phyloP scores from a whole-genome alignment of 1,284 basidiomycete species.

The Crepidotus sp. region DNA sequence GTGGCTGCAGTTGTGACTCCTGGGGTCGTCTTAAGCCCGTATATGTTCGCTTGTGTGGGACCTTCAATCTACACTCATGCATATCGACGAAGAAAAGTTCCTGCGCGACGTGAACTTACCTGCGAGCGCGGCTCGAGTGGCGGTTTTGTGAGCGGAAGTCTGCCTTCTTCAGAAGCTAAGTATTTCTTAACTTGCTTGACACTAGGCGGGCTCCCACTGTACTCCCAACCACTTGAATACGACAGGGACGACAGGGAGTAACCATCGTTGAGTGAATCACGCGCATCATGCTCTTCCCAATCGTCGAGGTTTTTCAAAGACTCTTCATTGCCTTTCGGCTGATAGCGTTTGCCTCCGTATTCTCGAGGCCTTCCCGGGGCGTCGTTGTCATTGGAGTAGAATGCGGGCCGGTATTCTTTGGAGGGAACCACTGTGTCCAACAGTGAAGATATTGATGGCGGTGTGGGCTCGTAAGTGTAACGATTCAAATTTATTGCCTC shows the following conservation, averaged over 20 bases:
- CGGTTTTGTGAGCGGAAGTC: conserved; percentile 10
- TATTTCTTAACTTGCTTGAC: conserved; percentile 43
- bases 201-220: conserved; percentile 57
- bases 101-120: conserved; percentile 27
- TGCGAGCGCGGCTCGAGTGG: conserved; percentile 40
- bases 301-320: conserved; percentile 44
- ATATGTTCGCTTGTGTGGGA: conserved; percentile 66
- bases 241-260: not conserved
- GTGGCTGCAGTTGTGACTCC: conserved; percentile 27
- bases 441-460: conserved; percentile 52
- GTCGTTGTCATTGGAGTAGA: conserved; percentile 71
- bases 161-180: conserved; percentile 29
- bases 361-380: conserved; percentile 63
- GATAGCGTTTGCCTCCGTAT: conserved; percentile 75
- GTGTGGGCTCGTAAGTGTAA: conserved; percentile 44
- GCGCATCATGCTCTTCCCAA: conserved; percentile 32
- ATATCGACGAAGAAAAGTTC: not conserved
- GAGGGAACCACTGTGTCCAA: conserved; percentile 48
- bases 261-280: conserved; percentile 1
- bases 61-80: conserved; percentile 53
- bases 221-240: conserved; percentile 70
- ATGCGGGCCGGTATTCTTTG: conserved; percentile 69
- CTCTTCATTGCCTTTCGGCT: conserved; percentile 49
- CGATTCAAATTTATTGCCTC: conserved; percentile 13
- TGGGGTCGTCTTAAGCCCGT: conserved; percentile 57